These are phyloP conservation scores for Xanthoconium purpureum DNA, from an alignment of 768 basidiomycete genomes.

Conservation along the genomic window DNA sequence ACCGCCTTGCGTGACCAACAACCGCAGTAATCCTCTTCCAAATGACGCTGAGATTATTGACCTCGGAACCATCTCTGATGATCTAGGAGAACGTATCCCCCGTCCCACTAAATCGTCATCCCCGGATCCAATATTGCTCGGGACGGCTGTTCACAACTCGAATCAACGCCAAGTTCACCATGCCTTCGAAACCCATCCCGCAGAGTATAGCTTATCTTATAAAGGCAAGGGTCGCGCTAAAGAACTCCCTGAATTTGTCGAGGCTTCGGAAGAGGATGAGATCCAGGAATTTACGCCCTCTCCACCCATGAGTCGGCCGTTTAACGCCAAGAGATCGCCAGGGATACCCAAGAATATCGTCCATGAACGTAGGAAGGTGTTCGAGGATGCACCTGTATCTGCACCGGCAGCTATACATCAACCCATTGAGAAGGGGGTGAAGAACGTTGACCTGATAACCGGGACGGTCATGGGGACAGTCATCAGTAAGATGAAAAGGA, in stretches of 20 bases:
- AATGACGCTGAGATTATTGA: constrained; percentile 22
- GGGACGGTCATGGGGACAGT: not conserved
- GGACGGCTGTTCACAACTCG: too few relatives aligned
- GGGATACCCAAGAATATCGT: constrained; percentile 24
- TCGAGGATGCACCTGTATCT: constrained; percentile 1
- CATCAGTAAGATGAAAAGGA: constrained; percentile 25
- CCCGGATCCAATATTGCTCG: constrained; percentile 22
- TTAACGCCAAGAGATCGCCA: not conserved
- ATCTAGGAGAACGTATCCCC: constrained; percentile 22
- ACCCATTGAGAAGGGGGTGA: not conserved
- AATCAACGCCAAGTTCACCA: not conserved
- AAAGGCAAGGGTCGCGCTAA: constrained; percentile 27
- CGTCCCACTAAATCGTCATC: constrained; percentile 15
- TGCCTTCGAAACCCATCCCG: constrained; percentile 24
- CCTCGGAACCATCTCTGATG: constrained; percentile 18
- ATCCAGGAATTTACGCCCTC: constrained; percentile 18
- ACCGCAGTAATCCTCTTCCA: not conserved
- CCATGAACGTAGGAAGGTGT: not conserved
- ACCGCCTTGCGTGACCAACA: not conserved
- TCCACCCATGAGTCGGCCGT: not conserved
- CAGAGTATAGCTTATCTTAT: not conserved
- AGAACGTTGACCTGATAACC: constrained; percentile 4
- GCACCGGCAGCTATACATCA: constrained; percentile 6
- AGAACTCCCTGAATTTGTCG: constrained; percentile 10
- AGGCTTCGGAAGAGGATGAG: constrained; percentile 26